Evolutionary conservation across 345 rosid species (phyloP), one percentile per base, ranked within the genome.

Genomic region (Citrus hindsii): DNA sequence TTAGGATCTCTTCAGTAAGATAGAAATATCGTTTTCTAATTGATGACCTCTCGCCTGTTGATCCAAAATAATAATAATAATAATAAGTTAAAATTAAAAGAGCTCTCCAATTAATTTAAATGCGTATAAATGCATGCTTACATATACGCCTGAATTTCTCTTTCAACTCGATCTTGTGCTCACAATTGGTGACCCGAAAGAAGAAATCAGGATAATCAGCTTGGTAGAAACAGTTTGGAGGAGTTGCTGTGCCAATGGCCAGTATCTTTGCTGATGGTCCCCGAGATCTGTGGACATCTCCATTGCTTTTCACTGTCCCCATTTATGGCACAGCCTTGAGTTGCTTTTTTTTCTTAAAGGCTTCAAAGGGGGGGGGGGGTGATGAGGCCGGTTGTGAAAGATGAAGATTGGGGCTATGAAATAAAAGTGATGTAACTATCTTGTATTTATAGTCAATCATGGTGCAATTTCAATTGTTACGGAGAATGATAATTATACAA

Each of bases 111-210:
- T 40, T 9, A 40, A 40, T 10, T 40, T 40, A 3, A 40, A 40
- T 9, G 12, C 12, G 48, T 40, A 40, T 40, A 40, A 9, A 40
- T 40, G 55, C 55, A 68, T 24, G 33, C 65, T 61, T 80, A 82
- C 87, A 85, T 63, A 86, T 83, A 65, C 88, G 83, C 63, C 77
- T 69, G 81, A 86, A 86, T 21, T 86, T 86, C 21, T 79, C 80
- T 55, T 86, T 86, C 9, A 86, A 77, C 46, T 86, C 80, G 0
- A 82, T 76, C 66, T 46, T 76, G 40, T 84, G 81, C 58, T 84
- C 87, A 9, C 79, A 67, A 12, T 81, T 81, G 13, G 84, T 84
- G 74, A 86, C 73, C 1, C 86, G 85, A 32, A 86, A 86, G 28
- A 81, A 83, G 62, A 76, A 86, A 27, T 86, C 88, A 1, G 88